These are phyloP conservation scores for Plantago ovata DNA, from an alignment of 257 asterid species.

Conservation along the genomic window DNA sequence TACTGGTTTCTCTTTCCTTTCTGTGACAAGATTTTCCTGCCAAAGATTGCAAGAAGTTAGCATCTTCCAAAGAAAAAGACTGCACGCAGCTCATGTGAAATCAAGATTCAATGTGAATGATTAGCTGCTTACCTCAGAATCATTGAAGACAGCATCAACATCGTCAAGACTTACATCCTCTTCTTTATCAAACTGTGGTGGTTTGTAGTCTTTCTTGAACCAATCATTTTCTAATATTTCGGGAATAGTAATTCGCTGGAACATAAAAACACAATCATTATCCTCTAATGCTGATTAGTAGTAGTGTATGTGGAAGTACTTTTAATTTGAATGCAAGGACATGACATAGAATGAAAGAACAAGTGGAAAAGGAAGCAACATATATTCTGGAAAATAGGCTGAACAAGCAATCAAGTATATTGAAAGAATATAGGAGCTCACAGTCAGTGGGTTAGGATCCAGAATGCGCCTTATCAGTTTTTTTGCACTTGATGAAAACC, in stretches of 20 bases:
- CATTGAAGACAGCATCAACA: constrained; percentile 68
- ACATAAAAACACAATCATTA: constrained; percentile 17
- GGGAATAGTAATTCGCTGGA: constrained; percentile 63
- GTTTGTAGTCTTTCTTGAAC: constrained; percentile 72
- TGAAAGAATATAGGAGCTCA: constrained; percentile 29
- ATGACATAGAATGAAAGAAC: background rate
- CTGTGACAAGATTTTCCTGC: constrained; percentile 69
- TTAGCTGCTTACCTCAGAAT: constrained; percentile 41
- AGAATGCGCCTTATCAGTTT: constrained; percentile 56
- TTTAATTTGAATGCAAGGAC: background rate
- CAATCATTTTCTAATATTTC: constrained; percentile 68
- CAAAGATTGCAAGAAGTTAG: constrained; percentile 5
- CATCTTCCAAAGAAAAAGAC: background rate
- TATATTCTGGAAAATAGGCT: background rate
- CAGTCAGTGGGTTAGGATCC: constrained; percentile 73
- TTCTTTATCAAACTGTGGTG: constrained; percentile 57
- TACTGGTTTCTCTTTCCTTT: constrained; percentile 70
- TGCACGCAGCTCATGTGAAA: background rate
- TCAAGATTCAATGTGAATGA: background rate
- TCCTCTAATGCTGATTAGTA: background rate
- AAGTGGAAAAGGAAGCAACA: background rate
- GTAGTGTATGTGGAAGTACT: no score
- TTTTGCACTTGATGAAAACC: constrained; percentile 68
- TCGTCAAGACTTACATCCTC: constrained; percentile 70
- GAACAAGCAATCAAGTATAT: constrained; percentile 1